These are phyloP conservation scores for Paraleonurus japonicus DNA, from an alignment of 257 asterid species.

Conservation along the genomic window DNA sequence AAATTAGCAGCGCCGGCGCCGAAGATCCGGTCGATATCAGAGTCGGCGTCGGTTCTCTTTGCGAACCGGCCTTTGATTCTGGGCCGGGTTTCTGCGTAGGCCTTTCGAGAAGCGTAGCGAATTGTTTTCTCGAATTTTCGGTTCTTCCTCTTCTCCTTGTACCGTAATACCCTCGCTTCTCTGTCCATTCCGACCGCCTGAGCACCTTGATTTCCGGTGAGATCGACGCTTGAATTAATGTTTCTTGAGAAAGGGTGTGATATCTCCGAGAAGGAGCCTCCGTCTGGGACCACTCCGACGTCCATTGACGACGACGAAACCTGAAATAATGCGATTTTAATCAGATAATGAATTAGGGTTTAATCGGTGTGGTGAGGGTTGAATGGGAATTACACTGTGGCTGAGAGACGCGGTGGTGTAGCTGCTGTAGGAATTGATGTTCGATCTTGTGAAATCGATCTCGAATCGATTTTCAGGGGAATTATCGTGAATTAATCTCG, in stretches of 20 bases:
- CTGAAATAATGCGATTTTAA: constrained; percentile 32
- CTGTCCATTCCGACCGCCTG: constrained; percentile 56
- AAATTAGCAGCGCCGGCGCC: constrained; percentile 34
- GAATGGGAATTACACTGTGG: constrained; percentile 55
- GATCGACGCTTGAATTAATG: constrained; percentile 25
- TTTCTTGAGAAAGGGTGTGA: constrained; percentile 44
- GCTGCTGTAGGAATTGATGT: constrained; percentile 51
- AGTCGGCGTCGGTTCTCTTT: constrained; percentile 48
- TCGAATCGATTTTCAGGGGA: constrained; percentile 53
- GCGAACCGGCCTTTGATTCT: constrained; percentile 90
- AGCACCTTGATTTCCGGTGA: constrained; percentile 37
- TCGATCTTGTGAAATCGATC: constrained; percentile 65
- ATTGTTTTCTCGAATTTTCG: constrained; percentile 81
- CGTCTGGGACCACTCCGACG: constrained; percentile 81
- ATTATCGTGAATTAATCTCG: constrained; percentile 26
- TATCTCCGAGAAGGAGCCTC: constrained; percentile 55
- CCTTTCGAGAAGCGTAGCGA: constrained; percentile 85
- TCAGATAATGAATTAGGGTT: not conserved
- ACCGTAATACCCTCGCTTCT: constrained; percentile 78
- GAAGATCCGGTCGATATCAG: constrained; percentile 46
- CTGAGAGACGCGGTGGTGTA: constrained; percentile 56
- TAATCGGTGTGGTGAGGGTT: not conserved
- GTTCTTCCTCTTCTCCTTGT: constrained; percentile 80
- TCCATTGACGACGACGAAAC: constrained; percentile 84
- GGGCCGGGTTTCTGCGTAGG: constrained; percentile 86